Evolutionary conservation across 192 early-diverging fungal species (phyloP).

Genomic region (Coemansia sp.): DNA sequence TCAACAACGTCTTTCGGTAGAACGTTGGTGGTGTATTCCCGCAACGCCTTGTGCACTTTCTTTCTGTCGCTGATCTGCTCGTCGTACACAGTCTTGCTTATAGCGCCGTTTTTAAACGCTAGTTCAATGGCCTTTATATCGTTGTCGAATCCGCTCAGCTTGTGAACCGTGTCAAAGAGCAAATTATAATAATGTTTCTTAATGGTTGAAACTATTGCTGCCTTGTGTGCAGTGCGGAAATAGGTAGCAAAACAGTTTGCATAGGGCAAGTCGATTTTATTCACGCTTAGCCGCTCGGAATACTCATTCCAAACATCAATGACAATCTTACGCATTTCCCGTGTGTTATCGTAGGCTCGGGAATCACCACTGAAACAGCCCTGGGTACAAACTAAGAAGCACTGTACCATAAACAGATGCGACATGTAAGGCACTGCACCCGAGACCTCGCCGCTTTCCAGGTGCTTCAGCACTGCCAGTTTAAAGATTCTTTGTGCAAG

Average conservation of each 20-base stretch:
- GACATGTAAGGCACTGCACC: too few species aligned
- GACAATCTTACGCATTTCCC: not conserved
- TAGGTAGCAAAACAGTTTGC: not conserved
- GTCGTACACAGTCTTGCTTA: not conserved
- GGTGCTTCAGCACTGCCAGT: too few species aligned
- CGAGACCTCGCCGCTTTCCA: too few species aligned
- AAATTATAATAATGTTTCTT: not conserved
- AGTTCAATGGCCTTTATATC: not conserved
- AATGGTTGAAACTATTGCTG: not conserved
- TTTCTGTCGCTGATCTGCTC: too few species aligned
- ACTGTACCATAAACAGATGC: too few species aligned
- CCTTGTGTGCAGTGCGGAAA: not conserved
- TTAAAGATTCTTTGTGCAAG: too few species aligned
- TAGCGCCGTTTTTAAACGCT: not conserved
- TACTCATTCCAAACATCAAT: not conserved
- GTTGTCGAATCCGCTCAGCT: not conserved
- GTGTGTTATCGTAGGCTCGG: too few species aligned
- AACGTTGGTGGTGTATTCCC: too few species aligned
- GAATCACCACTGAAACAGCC: too few species aligned
- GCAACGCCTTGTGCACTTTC: too few species aligned
- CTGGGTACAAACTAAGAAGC: too few species aligned
- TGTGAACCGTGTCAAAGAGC: not conserved
- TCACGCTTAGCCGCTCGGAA: not conserved
- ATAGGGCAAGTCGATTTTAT: not conserved
- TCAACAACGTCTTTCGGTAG: too few species aligned